Evolutionary conservation across 768 basidiomycete genomes (phyloP).

Genomic region (Tephrocybe sp.): DNA sequence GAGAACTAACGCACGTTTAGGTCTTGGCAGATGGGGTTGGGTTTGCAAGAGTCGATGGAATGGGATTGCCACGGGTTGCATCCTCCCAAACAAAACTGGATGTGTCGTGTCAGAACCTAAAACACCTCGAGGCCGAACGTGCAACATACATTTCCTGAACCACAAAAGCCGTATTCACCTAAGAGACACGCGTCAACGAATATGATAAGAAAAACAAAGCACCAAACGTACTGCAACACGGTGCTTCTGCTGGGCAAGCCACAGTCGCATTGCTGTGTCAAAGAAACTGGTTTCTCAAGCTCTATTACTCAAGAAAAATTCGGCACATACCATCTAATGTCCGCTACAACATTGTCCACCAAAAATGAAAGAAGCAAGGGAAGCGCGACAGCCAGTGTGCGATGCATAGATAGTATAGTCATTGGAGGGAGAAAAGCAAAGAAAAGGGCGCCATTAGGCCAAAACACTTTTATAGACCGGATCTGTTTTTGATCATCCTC

Average conservation of each 20-base stretch:
- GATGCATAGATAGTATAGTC: constrained; percentile 11
- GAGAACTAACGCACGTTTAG: constrained; percentile 42
- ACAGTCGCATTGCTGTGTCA: constrained; percentile 43
- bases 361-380: constrained; percentile 15
- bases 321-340: constrained; percentile 11
- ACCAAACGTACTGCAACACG: constrained; percentile 49
- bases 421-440: constrained; percentile 2
- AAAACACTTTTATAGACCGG: constrained; percentile 5
- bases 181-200: neutral
- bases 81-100: constrained; percentile 80
- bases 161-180: constrained; percentile 58
- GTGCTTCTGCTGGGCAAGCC: constrained; percentile 41
- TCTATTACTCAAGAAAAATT: too few relatives aligned
- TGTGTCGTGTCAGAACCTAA: constrained; percentile 2
- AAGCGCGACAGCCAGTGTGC: constrained; percentile 10
- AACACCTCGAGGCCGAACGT: neutral
- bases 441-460: neutral
- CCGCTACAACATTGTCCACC: constrained; percentile 4
- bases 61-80: constrained; percentile 77
- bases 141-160: constrained; percentile 38
- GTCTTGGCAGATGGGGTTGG: constrained; percentile 69
- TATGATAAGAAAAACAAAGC: neutral
- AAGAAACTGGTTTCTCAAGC: too few relatives aligned
- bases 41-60: constrained; percentile 61
- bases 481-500: constrained; percentile 13